Evolutionary conservation across 345 rosid genomes (phyloP).

Genomic region (Abelmoschus esculentus): DNA sequence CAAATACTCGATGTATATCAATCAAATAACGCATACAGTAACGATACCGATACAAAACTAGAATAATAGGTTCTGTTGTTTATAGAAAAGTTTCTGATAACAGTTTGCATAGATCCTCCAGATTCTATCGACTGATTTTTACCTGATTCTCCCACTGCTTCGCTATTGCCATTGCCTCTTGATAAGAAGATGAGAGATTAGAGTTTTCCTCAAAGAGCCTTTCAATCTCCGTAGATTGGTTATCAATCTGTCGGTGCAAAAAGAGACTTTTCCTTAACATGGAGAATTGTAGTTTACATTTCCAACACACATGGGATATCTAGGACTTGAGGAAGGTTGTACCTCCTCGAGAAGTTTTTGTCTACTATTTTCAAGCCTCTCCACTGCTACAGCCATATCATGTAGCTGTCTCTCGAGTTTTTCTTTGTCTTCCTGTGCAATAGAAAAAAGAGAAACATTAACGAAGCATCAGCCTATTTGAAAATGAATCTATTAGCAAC

Average conservation of each 20-base stretch:
- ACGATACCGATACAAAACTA: not conserved
- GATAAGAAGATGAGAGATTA: constrained; percentile 51
- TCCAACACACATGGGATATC: constrained; percentile 6
- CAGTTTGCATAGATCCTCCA: constrained; percentile 4
- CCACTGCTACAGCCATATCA: constrained; percentile 88
- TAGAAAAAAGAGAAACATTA: not conserved
- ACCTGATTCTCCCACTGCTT: constrained; percentile 81
- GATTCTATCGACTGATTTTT: not conserved
- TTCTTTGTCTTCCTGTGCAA: constrained; percentile 68
- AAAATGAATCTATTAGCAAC: not conserved
- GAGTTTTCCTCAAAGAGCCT: constrained; percentile 87
- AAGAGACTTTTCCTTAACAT: constrained; percentile 8
- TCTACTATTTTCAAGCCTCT: constrained; percentile 85
- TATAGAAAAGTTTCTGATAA: not conserved
- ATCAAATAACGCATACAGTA: not conserved
- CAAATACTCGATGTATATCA: not conserved
- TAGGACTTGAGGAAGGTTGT: constrained; percentile 11
- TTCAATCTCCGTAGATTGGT: constrained; percentile 95
- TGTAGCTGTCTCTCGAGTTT: constrained; percentile 86
- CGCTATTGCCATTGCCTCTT: constrained; percentile 56
- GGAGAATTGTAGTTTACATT: not conserved
- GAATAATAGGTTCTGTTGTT: not conserved
- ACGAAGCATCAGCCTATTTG: not conserved
- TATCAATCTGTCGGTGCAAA: constrained; percentile 61
- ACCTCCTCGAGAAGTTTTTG: constrained; percentile 98